phyloP scores from a whole-genome alignment of 768 basidiomycete genomes.

The Suillus weaverae region DNA sequence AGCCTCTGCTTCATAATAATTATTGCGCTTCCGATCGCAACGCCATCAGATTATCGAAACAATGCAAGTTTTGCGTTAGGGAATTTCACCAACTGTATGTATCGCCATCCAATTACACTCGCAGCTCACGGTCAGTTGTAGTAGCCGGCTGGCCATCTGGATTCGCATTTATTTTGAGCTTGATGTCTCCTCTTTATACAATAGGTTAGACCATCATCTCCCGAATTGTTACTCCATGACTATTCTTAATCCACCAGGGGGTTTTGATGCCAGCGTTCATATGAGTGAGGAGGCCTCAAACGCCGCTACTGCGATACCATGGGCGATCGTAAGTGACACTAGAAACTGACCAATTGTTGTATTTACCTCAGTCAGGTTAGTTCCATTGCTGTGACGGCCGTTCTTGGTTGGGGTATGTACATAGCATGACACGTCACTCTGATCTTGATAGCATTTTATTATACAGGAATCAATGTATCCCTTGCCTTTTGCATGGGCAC shows the following conservation, averaged over 20 bases:
- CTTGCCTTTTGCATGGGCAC: constrained; percentile 1
- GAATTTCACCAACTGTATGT: constrained; percentile 34
- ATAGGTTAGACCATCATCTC: not conserved
- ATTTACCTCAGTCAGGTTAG: not conserved
- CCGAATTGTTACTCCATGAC: not conserved
- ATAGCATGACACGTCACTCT: not conserved
- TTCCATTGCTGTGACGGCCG: not conserved
- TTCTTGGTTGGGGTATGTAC: not conserved
- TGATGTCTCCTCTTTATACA: not conserved
- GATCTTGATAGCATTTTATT: not conserved
- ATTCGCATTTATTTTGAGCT: not conserved
- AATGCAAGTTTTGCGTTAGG: constrained; percentile 39
- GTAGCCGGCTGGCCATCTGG: not conserved
- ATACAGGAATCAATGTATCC: not conserved
- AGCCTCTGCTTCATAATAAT: constrained; percentile 30
- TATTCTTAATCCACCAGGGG: not conserved
- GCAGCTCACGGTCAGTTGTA: not conserved
- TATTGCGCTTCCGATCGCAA: constrained; percentile 41
- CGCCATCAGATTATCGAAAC: constrained; percentile 19
- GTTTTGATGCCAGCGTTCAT: not conserved
- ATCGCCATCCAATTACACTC: not conserved
- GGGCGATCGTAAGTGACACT: not conserved
- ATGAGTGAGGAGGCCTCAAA: not conserved
- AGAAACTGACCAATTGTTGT: not conserved
- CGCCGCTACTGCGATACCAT: not conserved